These are phyloP conservation scores for Athelia sp. DNA, from an alignment of 1,284 basidiomycete species.

Conservation along the genomic window DNA sequence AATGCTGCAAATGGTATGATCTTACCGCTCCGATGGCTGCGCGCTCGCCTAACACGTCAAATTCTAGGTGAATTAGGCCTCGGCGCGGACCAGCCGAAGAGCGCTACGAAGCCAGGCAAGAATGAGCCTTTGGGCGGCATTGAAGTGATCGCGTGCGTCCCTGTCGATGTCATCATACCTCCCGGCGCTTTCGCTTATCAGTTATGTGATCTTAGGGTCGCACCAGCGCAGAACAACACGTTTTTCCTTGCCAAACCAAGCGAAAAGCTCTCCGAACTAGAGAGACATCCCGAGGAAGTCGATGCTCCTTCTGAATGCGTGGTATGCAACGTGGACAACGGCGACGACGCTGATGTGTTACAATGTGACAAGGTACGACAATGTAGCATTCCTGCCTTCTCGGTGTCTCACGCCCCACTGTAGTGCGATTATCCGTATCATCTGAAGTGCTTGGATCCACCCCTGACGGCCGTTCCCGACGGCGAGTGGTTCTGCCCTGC, in stretches of 20 bases:
- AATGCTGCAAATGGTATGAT: slow-evolving; percentile 65
- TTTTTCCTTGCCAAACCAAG: slow-evolving; percentile 73
- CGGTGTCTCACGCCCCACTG: slow-evolving; percentile 1
- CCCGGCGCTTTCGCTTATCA: slow-evolving; percentile 1
- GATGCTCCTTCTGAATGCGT: slow-evolving; percentile 69
- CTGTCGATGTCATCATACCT: not conserved
- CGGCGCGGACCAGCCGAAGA: slow-evolving; percentile 77
- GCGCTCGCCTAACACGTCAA: not conserved
- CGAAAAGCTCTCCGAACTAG: slow-evolving; percentile 66
- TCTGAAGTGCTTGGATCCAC: slow-evolving; percentile 75
- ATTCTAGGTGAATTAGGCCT: slow-evolving; percentile 71
- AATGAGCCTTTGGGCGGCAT: slow-evolving; percentile 72
- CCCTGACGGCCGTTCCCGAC: slow-evolving; percentile 73
- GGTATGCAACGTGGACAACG: slow-evolving; percentile 64
- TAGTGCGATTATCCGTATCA: slow-evolving; percentile 92
- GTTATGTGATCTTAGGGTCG: slow-evolving; percentile 48
- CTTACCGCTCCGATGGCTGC: not conserved
- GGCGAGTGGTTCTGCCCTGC: slow-evolving; percentile 91
- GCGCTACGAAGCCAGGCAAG: slow-evolving; percentile 79
- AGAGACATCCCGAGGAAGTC: slow-evolving; percentile 70
- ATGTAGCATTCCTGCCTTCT: not conserved
- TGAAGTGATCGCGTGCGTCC: slow-evolving; percentile 69
- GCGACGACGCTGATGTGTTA: slow-evolving; percentile 61
- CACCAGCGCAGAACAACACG: slow-evolving; percentile 82
- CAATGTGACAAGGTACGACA: slow-evolving; percentile 81